Evolutionary conservation across 306 rosid genomes (phyloP).

Genomic region (Crotalaria pallida): DNA sequence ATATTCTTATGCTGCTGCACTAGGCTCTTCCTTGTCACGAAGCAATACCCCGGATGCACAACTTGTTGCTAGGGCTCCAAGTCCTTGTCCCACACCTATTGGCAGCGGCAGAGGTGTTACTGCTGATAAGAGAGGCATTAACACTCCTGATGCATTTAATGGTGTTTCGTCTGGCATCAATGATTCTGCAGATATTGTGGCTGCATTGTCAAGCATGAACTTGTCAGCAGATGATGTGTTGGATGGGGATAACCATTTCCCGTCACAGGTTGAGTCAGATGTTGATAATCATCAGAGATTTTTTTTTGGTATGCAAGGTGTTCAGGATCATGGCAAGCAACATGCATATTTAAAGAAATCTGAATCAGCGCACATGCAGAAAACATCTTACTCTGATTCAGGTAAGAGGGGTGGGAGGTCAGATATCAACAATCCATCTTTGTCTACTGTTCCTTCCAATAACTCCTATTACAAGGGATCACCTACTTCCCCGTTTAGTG

Average conservation of each 20-base stretch:
- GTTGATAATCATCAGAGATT: constrained; percentile 59
- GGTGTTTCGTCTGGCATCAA: constrained; percentile 58
- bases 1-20: constrained; percentile 77
- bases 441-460: constrained; percentile 35
- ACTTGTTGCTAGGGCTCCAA: constrained; percentile 77
- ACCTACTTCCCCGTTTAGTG: constrained; percentile 48
- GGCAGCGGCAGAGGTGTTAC: constrained; percentile 76
- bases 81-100: constrained; percentile 89
- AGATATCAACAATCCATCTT: constrained; percentile 37
- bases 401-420: constrained; percentile 46
- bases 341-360: constrained; percentile 60
- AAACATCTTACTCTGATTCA: constrained; percentile 43
- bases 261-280: constrained; percentile 62
- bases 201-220: constrained; percentile 74
- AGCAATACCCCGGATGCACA: constrained; percentile 96
- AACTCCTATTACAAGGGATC: constrained; percentile 63
- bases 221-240: constrained; percentile 54
- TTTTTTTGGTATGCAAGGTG: constrained; percentile 73
- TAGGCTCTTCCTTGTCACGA: constrained; percentile 83
- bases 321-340: constrained; percentile 63
- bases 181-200: constrained; percentile 69
- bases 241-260: constrained; percentile 53
- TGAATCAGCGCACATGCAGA: constrained; percentile 53
- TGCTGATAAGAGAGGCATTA: constrained; percentile 57
- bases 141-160: constrained; percentile 59